A percentile compares a stretch with the other conserved stretches of the same genome.
These are phyloP conservation scores for Corynascus novoguineensis DNA, from an alignment of 495 filamentous ascomycete genomes.

Conservation along the genomic window DNA sequence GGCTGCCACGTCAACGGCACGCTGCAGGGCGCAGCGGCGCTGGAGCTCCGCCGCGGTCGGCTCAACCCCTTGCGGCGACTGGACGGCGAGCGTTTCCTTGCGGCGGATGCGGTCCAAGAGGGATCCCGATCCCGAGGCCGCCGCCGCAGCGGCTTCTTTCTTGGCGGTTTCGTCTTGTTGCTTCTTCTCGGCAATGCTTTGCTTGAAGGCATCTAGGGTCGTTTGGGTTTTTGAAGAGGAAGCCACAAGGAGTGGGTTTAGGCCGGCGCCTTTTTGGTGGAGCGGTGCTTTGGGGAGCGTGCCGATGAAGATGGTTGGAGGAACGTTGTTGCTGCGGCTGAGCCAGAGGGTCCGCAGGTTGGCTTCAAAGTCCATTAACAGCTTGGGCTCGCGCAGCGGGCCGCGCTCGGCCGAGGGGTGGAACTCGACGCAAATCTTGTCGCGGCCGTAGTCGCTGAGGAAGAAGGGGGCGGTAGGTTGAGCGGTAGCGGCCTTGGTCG, in stretches of 20 bases:
- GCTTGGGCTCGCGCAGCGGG: slow-evolving; percentile 49
- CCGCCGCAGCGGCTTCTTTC: too few species aligned
- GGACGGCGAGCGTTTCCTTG: slow-evolving; percentile 48
- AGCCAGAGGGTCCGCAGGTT: slow-evolving; percentile 48
- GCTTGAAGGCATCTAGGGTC: slow-evolving; percentile 56
- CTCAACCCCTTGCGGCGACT: slow-evolving; percentile 30
- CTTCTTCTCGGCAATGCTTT: slow-evolving; percentile 43
- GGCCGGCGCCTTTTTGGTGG: slow-evolving; percentile 37
- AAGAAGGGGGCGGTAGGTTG: slow-evolving; percentile 34
- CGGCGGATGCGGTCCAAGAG: slow-evolving; percentile 60
- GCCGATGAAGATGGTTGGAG: slow-evolving; percentile 39
- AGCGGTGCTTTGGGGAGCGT: slow-evolving; percentile 53
- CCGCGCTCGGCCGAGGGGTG: slow-evolving; percentile 25
- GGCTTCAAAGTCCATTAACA: slow-evolving; percentile 49
- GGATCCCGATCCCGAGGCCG: slow-evolving; percentile 32
- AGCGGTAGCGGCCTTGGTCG: slow-evolving; percentile 7
- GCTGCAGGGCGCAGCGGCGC: slow-evolving; percentile 53
- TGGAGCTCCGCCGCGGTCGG: slow-evolving; percentile 46
- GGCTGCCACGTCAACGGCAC: slow-evolving; percentile 55
- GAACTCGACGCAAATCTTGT: slow-evolving; percentile 43
- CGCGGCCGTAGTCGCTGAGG: slow-evolving; percentile 56
- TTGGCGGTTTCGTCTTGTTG: slow-evolving; percentile 25
- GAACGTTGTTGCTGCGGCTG: slow-evolving; percentile 17
- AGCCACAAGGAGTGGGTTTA: neutral
- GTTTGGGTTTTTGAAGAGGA: slow-evolving; percentile 53